phyloP scores from a whole-genome alignment of 495 filamentous ascomycete genomes.

The Beverwykella pulmonaria region DNA sequence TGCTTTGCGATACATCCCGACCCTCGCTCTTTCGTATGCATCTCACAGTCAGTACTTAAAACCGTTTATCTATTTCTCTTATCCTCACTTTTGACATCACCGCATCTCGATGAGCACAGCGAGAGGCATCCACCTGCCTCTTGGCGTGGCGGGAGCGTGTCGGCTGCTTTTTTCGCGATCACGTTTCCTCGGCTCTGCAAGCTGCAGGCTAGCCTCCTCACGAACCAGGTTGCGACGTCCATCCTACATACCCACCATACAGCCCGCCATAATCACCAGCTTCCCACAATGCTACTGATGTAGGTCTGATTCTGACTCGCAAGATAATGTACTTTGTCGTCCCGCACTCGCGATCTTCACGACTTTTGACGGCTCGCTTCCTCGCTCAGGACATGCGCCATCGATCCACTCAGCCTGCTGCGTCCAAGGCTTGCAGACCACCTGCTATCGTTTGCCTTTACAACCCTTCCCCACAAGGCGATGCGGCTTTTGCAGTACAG shows the following conservation, averaged over 20 bases:
- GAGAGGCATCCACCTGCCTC: no score
- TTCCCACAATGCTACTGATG: not conserved
- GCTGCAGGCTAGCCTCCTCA: not conserved
- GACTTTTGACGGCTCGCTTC: no score
- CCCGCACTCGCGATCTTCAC: not conserved
- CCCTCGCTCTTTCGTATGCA: no score
- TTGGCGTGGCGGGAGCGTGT: no score
- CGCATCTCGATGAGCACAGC: no score
- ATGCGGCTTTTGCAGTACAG: conserved; percentile 1
- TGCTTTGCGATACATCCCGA: no score
- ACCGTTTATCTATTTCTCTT: no score
- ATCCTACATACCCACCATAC: not conserved
- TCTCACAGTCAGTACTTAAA: no score
- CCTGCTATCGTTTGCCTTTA: not conserved
- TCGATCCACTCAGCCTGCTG: conserved; percentile 1
- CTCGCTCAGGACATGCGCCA: not conserved
- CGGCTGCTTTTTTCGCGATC: no score
- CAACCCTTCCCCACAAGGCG: not conserved
- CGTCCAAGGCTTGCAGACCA: conserved; percentile 1
- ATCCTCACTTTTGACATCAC: no score
- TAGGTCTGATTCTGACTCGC: not conserved
- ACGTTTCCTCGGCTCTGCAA: not conserved
- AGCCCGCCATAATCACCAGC: not conserved
- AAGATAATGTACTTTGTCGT: not conserved
- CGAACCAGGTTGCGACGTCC: not conserved